Conservation (phyloP, 78 protist genomes). For the Planoprotostelium fungivorum region DNA sequence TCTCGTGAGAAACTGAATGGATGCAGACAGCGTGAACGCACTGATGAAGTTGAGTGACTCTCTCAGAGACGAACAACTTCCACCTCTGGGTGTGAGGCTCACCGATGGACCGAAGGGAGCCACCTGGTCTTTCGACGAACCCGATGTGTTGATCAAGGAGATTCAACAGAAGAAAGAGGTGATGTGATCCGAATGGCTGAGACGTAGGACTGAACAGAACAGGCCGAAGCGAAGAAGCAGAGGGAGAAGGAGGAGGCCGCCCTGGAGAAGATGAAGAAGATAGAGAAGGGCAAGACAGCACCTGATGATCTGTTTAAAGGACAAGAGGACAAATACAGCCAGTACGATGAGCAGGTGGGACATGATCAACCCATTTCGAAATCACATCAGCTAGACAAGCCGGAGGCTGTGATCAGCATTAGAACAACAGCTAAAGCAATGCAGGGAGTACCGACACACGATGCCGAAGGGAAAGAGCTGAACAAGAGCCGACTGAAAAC, state of each 20-base stretch:
- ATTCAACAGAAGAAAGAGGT: constrained; percentile 22
- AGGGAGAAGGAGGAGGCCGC: constrained; percentile 22
- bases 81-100: constrained; percentile 42
- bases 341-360: constrained; percentile 17
- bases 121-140: constrained; percentile 45
- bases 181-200: too few species aligned
- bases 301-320: constrained; percentile 25
- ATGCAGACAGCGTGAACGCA: constrained; percentile 5
- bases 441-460: constrained; percentile 63
- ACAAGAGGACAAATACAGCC: constrained; percentile 35
- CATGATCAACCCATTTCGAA: not conserved
- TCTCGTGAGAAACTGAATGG: too few species aligned
- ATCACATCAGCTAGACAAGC: too few species aligned
- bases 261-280: constrained; percentile 27
- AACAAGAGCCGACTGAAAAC: constrained; percentile 32
- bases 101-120: constrained; percentile 20
- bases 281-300: constrained; percentile 24
- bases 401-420: too few species aligned
- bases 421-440: not conserved
- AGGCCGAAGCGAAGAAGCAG: constrained; percentile 11
- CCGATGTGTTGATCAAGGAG: constrained; percentile 27
- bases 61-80: constrained; percentile 49
- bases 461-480: constrained; percentile 39
- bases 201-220: not conserved
- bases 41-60: constrained; percentile 38